A percentile compares a stretch with the other conserved stretches of the same genome.
Evolutionary conservation across 2,329 filamentous ascomycete species (phyloP).

Genomic region (Cercospora canescens): DNA sequence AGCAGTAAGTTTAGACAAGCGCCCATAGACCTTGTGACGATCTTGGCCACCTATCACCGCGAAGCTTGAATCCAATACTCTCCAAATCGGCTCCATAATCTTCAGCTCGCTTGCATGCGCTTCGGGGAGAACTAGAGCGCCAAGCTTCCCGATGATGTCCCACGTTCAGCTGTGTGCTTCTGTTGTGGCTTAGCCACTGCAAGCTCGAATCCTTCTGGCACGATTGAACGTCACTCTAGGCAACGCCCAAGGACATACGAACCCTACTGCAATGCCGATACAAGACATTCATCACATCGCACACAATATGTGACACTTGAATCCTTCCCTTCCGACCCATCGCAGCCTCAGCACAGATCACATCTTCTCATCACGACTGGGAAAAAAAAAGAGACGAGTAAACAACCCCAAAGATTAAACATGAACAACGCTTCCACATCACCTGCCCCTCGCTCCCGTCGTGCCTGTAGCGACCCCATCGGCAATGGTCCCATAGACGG

Average conservation of each 20-base stretch:
- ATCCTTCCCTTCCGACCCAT: not conserved
- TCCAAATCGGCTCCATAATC: not conserved
- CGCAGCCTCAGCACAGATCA: not conserved
- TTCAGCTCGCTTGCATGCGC: not conserved
- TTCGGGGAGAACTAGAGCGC: not conserved
- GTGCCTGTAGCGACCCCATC: constrained; percentile 14
- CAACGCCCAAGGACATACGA: not conserved
- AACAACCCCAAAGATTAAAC: too few relatives aligned
- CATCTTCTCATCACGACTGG: too few relatives aligned
- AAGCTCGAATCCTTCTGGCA: not conserved
- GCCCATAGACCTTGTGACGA: not conserved
- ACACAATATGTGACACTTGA: not conserved
- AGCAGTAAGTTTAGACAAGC: not conserved
- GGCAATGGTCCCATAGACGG: constrained; percentile 9
- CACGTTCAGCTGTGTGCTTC: not conserved
- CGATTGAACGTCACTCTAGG: not conserved
- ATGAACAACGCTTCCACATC: not conserved
- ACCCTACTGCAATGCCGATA: too few relatives aligned
- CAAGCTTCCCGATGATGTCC: too few relatives aligned
- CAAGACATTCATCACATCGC: not conserved
- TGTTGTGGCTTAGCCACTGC: not conserved
- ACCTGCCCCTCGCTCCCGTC: not conserved
- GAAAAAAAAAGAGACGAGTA: too few relatives aligned
- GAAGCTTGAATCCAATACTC: too few relatives aligned
- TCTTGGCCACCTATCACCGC: too few relatives aligned